A percentile compares a stretch with the other conserved stretches of the same genome.
phyloP scores from a whole-genome alignment of 495 filamentous ascomycete species.

The Entonaema liquescens region DNA sequence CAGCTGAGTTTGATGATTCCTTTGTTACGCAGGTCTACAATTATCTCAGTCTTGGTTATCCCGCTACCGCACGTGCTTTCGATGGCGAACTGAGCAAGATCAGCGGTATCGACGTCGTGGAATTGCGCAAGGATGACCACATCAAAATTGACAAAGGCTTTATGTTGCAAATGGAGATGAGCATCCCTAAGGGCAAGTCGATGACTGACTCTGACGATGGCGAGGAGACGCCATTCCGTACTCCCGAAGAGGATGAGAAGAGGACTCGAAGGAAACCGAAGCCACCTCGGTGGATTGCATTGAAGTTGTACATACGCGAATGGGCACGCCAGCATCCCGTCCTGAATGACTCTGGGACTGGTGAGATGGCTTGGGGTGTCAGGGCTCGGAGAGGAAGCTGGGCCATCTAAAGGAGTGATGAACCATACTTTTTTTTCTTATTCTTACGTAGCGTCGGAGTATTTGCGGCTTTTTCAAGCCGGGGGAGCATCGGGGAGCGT shows the following conservation, averaged over 20 bases:
- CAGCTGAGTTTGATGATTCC: slow-evolving; percentile 76
- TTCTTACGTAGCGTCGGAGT: slow-evolving; percentile 20
- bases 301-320: slow-evolving; percentile 81
- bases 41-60: slow-evolving; percentile 91
- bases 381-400: slow-evolving; percentile 80
- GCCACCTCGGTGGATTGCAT: slow-evolving; percentile 78
- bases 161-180: slow-evolving; percentile 67
- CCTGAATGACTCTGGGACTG: slow-evolving; percentile 61
- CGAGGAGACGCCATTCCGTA: slow-evolving; percentile 47
- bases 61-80: slow-evolving; percentile 79
- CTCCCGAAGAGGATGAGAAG: slow-evolving; percentile 52
- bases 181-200: slow-evolving; percentile 35
- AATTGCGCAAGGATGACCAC: slow-evolving; percentile 76
- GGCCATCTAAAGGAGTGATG: slow-evolving; percentile 65
- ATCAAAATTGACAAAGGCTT: slow-evolving; percentile 71
- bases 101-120: slow-evolving; percentile 67
- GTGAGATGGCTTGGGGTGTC: slow-evolving; percentile 72
- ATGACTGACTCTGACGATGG: slow-evolving; percentile 30
- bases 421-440: background rate
- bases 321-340: slow-evolving; percentile 83
- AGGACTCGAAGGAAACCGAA: slow-evolving; percentile 50
- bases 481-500: background rate
- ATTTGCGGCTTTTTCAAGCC: slow-evolving; percentile 4
- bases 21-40: slow-evolving; percentile 97
- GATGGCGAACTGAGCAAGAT: slow-evolving; percentile 85